These are phyloP conservation scores for Salix udensis DNA, from an alignment of 345 rosid genomes.

Conservation along the genomic window DNA sequence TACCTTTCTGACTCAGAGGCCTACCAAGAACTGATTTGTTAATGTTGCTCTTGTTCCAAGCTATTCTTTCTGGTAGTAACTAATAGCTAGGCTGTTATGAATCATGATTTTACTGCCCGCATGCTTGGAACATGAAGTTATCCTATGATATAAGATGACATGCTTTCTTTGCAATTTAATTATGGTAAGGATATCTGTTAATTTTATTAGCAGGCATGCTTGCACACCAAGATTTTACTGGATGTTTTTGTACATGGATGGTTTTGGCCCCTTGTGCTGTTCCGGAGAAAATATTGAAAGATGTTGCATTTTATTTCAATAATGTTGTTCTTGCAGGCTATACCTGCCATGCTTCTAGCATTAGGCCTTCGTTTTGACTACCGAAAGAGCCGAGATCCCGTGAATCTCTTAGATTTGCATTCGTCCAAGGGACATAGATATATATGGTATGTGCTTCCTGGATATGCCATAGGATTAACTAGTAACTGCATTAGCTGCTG, in stretches of 20 bases:
- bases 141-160: not conserved
- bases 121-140: not conserved
- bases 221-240: not conserved
- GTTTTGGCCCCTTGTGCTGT: not conserved
- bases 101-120: not conserved
- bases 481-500: conserved; percentile 72
- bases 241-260: not conserved
- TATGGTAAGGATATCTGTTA: not conserved
- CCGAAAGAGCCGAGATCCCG: conserved; percentile 73
- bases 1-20: not conserved
- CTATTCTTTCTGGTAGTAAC: not conserved
- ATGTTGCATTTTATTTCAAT: not conserved
- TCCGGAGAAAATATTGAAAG: not conserved
- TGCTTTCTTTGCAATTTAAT: not conserved
- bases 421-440: conserved; percentile 80
- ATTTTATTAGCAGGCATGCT: not conserved
- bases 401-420: conserved; percentile 56
- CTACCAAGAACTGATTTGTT: not conserved
- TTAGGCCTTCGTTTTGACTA: conserved; percentile 83
- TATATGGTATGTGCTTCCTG: conserved; percentile 87
- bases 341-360: conserved; percentile 92
- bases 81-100: not conserved
- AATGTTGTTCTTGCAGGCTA: conserved; percentile 55
- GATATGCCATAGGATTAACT: conserved; percentile 81
- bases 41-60: not conserved